These are phyloP conservation scores for Komagataella pseudopastoris DNA, from an alignment of 805 yeast genomes.

Conservation along the genomic window DNA sequence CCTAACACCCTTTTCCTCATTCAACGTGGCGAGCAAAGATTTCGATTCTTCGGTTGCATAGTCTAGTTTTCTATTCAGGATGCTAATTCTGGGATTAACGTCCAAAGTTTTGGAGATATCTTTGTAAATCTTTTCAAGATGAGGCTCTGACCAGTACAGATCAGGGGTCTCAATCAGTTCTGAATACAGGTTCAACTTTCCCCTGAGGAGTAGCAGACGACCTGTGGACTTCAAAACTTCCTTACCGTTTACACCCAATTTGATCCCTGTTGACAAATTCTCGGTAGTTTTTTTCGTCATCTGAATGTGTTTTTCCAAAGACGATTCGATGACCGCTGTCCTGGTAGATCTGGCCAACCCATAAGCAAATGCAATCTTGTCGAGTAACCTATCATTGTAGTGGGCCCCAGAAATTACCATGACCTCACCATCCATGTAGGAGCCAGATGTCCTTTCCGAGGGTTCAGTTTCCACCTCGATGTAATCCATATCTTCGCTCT, in stretches of 20 bases:
- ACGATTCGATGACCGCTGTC: constrained; percentile 63
- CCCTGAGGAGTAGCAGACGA: constrained; percentile 58
- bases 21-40: constrained; percentile 59
- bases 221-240: constrained; percentile 67
- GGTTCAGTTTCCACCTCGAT: constrained; percentile 25
- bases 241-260: constrained; percentile 35
- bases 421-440: constrained; percentile 53
- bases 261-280: constrained; percentile 47
- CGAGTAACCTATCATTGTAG: constrained; percentile 37
- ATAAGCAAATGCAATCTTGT: constrained; percentile 80
- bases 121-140: constrained; percentile 62
- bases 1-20: constrained; percentile 62
- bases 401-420: constrained; percentile 46
- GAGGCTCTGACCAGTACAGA: constrained; percentile 86
- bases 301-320: constrained; percentile 55
- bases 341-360: constrained; percentile 83
- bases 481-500: constrained; percentile 82
- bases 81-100: constrained; percentile 61
- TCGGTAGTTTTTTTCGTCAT: constrained; percentile 55
- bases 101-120: constrained; percentile 62
- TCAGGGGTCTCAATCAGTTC: constrained; percentile 90
- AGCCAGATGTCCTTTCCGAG: constrained; percentile 10
- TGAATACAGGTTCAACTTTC: constrained; percentile 72
- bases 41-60: constrained; percentile 84
- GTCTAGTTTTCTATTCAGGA: constrained; percentile 75